A percentile compares a stretch with the other conserved stretches of the same genome.
Conservation (phyloP, 305 asterid genomes). For the Rubia occidens region DNA sequence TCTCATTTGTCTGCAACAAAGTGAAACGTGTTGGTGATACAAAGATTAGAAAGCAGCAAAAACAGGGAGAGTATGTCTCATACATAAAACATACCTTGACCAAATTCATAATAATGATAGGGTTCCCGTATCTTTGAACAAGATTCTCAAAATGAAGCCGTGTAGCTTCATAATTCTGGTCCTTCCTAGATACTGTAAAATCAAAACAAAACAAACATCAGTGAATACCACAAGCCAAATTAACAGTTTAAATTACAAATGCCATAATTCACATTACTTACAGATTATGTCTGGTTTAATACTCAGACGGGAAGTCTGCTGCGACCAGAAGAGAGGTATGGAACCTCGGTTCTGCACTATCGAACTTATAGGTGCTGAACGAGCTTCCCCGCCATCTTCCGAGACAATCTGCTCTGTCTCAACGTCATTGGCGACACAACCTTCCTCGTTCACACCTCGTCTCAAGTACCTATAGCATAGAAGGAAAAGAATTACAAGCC, state of each 20-base stretch:
- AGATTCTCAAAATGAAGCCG: constrained; percentile 88
- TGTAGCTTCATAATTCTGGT: constrained; percentile 65
- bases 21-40: constrained; percentile 11
- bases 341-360: constrained; percentile 91
- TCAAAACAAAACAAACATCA: constrained; percentile 23
- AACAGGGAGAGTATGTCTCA: constrained; percentile 5
- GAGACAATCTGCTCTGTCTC: constrained; percentile 91
- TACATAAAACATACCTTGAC: constrained; percentile 56
- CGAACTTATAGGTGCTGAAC: constrained; percentile 52
- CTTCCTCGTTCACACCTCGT: constrained; percentile 78
- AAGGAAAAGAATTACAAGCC: background rate
- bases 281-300: constrained; percentile 83
- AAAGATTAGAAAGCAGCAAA: background rate
- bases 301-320: constrained; percentile 73
- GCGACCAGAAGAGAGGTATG: constrained; percentile 96
- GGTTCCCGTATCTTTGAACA: constrained; percentile 86
- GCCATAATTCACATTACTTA: constrained; percentile 28
- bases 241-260: background rate
- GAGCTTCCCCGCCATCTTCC: constrained; percentile 53
- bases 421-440: constrained; percentile 93
- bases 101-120: constrained; percentile 75
- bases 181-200: constrained; percentile 69
- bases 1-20: constrained; percentile 63
- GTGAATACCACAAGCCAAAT: constrained; percentile 9
- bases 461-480: constrained; percentile 2